phyloP scores from a whole-genome alignment of 2,329 filamentous ascomycete genomes.

The Diaporthe helianthi region DNA sequence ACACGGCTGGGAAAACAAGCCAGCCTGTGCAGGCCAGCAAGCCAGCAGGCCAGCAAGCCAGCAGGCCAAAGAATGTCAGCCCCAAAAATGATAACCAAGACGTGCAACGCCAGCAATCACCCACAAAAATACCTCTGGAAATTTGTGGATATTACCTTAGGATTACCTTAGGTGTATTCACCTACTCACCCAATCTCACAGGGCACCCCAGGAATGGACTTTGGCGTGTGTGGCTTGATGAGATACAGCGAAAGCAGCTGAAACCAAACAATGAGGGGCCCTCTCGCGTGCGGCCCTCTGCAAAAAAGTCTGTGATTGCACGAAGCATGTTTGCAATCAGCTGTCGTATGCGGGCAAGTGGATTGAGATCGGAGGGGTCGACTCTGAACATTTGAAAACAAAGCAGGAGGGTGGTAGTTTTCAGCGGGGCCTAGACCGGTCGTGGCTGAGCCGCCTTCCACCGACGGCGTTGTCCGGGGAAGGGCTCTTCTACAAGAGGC shows the following conservation, averaged over 20 bases:
- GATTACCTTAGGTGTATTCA: neutral
- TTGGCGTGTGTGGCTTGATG: neutral
- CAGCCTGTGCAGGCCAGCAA: neutral
- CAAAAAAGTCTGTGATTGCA: conserved; percentile 3
- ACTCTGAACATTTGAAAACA: neutral
- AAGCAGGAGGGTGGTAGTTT: conserved; percentile 15
- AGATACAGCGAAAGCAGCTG: neutral
- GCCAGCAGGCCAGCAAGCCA: too few species aligned
- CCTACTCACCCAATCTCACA: neutral
- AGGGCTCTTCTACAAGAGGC: neutral
- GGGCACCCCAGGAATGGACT: conserved; percentile 2
- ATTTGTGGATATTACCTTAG: neutral
- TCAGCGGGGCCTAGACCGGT: conserved; percentile 7
- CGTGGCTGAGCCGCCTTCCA: conserved; percentile 19
- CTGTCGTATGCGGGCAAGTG: conserved; percentile 22
- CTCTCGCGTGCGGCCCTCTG: neutral
- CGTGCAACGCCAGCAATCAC: neutral
- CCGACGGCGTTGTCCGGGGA: conserved; percentile 11
- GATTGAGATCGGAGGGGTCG: conserved; percentile 19
- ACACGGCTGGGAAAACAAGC: neutral
- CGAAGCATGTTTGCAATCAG: neutral
- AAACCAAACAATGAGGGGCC: conserved; percentile 19
- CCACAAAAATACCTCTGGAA: neutral
- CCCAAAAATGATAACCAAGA: too few species aligned
- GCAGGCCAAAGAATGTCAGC: too few species aligned